Percentiles rank a stretch among this genome's conserved stretches.
Evolutionary conservation across 805 yeast species (phyloP).

Genomic region (Lachancea cidri): DNA sequence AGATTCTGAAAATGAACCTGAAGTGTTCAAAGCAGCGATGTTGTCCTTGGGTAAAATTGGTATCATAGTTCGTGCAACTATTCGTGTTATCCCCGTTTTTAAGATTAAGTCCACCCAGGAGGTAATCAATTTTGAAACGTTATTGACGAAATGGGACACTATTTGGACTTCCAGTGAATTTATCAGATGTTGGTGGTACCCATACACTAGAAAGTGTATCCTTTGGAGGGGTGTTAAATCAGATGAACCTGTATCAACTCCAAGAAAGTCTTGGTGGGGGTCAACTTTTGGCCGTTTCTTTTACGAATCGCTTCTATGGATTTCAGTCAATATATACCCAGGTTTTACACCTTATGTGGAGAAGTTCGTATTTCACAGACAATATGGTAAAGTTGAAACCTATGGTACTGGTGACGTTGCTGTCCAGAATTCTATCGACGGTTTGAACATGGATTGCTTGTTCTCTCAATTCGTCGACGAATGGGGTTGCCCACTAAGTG

Average conservation of each 20-base stretch:
- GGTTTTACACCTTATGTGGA: constrained; percentile 81
- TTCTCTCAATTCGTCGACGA: constrained; percentile 93
- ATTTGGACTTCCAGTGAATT: constrained; percentile 89
- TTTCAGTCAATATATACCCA: constrained; percentile 69
- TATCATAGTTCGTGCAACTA: constrained; percentile 75
- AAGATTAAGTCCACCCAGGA: constrained; percentile 78
- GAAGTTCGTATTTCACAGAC: constrained; percentile 76
- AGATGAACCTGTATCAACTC: constrained; percentile 49
- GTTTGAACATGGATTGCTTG: constrained; percentile 91
- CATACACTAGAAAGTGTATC: constrained; percentile 79
- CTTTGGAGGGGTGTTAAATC: constrained; percentile 88
- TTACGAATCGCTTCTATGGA: constrained; percentile 74
- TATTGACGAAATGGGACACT: constrained; percentile 66
- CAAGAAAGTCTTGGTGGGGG: constrained; percentile 82
- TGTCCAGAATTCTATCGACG: constrained; percentile 77
- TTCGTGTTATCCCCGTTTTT: constrained; percentile 80
- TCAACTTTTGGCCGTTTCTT: constrained; percentile 70
- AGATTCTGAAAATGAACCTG: constrained; percentile 50
- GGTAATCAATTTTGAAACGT: constrained; percentile 69
- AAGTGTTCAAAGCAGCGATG: constrained; percentile 74
- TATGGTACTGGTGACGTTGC: constrained; percentile 54
- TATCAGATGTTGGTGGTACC: constrained; percentile 96
- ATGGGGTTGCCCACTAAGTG: constrained; percentile 88
- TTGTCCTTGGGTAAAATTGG: constrained; percentile 91
- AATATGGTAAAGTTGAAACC: constrained; percentile 72